Evolutionary conservation across 1,139 yeast genomes (phyloP).

Genomic region (Scheffersomyces parashehatae): DNA sequence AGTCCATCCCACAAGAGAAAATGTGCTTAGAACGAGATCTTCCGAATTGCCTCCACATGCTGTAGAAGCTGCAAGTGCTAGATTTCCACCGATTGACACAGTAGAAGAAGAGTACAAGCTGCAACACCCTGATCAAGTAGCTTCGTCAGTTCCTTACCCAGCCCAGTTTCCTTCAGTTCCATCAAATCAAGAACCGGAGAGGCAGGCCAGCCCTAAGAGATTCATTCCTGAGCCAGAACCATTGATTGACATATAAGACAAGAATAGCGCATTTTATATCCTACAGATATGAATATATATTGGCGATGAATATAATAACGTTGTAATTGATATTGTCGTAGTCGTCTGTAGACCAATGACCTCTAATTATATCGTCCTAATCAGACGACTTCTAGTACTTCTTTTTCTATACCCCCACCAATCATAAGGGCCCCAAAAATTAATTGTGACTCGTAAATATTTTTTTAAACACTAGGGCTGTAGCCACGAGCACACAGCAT

Average conservation of each 20-base stretch:
- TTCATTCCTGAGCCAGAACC: conserved; percentile 34
- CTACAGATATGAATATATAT: no score
- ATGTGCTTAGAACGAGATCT: conserved; percentile 11
- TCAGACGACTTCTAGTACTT: no score
- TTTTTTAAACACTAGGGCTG: no score
- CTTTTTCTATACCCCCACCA: no score
- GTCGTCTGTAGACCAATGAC: conserved; percentile 2
- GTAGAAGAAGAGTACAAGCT: conserved; percentile 7
- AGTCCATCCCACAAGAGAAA: neutral
- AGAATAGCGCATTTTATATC: no score
- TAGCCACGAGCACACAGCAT: no score
- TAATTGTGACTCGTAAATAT: no score
- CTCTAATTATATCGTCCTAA: no score
- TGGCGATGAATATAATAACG: neutral
- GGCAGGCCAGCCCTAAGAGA: conserved; percentile 6
- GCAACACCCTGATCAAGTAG: neutral
- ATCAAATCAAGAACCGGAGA: conserved; percentile 3
- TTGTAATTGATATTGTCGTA: neutral
- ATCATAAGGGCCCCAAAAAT: no score
- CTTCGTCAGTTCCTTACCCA: neutral
- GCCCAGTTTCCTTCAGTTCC: neutral
- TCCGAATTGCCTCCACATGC: conserved; percentile 14
- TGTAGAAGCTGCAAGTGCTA: conserved; percentile 13
- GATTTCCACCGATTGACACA: conserved; percentile 13
- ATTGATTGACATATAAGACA: conserved; percentile 32